phyloP scores from a whole-genome alignment of 192 early-diverging fungal species.

The Gonapodya prolifera region DNA sequence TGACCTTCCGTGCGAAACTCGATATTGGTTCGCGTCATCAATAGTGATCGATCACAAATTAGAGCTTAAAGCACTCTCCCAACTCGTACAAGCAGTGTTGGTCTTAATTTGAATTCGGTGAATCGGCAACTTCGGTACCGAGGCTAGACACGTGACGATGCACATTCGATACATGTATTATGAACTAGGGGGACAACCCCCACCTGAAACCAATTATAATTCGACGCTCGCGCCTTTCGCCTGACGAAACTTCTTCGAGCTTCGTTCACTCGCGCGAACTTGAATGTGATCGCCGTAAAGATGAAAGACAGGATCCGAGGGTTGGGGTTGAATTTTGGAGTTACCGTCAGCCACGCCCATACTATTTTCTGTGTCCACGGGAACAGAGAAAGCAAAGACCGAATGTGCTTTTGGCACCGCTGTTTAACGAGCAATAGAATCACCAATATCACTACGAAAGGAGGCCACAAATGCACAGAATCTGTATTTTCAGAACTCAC shows the following conservation, averaged over 20 bases:
- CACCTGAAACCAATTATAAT: too few species aligned
- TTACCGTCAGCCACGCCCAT: not conserved
- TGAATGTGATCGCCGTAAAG: not conserved
- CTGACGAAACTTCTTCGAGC: not conserved
- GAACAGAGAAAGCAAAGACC: constrained; percentile 37
- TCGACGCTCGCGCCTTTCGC: not conserved
- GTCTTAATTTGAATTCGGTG: too few species aligned
- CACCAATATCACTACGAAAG: not conserved
- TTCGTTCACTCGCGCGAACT: not conserved
- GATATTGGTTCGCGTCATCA: not conserved
- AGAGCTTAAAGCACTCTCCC: too few species aligned
- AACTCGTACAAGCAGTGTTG: too few species aligned
- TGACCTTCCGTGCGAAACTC: not conserved
- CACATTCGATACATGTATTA: too few species aligned
- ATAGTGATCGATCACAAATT: too few species aligned
- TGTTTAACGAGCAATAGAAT: constrained; percentile 9
- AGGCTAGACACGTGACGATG: too few species aligned
- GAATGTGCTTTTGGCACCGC: constrained; percentile 59
- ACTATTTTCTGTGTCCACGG: not conserved
- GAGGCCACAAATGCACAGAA: not conserved
- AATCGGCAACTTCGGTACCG: too few species aligned
- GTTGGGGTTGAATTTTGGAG: not conserved
- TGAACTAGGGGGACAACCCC: too few species aligned
- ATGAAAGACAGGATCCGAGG: not conserved
- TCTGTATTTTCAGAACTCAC: constrained; percentile 16